Base-by-base conservation (phyloP, 2,329 filamentous ascomycete species). In the Cordyceps militaris region DNA sequence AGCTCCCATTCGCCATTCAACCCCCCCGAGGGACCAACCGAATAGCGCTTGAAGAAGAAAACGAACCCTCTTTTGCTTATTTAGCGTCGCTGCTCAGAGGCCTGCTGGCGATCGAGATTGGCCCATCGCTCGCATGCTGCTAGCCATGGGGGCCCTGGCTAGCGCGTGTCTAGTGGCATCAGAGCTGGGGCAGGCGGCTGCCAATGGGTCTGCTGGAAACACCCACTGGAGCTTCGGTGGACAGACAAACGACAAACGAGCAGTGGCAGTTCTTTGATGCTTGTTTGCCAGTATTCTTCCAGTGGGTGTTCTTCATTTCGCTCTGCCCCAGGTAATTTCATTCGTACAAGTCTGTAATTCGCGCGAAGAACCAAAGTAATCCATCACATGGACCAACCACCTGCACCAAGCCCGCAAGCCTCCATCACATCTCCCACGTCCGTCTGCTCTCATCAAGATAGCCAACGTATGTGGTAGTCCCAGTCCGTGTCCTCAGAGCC, bases 21-120 rank as follows among this genome's bases (percentile, higher is more conserved):
- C 26, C 23, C 21, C 19, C 21, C 71, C 69, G 72, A 70, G 74
- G 76, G 73, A 74, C 73, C 73, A 56, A 59, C 57, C 52, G 57
- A 59, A 59, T 58, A 46, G 24, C 13, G 23, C 46, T 47, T 19
- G 21, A 30, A 21, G 23, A 8, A 14, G 2, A 24, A 24, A 26
- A 36, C 16, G n/a, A 13, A 6, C 8, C 16, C 7, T 26, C 21
- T 14, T 23, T 16, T 26, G 5, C 40, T 19, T 34, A 11, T 9
- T 40, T 52, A 58, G 57, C 57, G 49, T 54, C 24, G 24, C 34
- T 28, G 34, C 23, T n/a, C 24, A 59, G 44, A 54, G 36, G 49
- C 50, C 43, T 59, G 50, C 23, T 49, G 49, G 28, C 43, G 57
- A 59, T 59, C 57, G 44, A 59, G 57, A 59, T 62, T 63, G 60